Evolutionary conservation across 495 filamentous ascomycete genomes (phyloP).

Genomic region (Xylaria grammica): DNA sequence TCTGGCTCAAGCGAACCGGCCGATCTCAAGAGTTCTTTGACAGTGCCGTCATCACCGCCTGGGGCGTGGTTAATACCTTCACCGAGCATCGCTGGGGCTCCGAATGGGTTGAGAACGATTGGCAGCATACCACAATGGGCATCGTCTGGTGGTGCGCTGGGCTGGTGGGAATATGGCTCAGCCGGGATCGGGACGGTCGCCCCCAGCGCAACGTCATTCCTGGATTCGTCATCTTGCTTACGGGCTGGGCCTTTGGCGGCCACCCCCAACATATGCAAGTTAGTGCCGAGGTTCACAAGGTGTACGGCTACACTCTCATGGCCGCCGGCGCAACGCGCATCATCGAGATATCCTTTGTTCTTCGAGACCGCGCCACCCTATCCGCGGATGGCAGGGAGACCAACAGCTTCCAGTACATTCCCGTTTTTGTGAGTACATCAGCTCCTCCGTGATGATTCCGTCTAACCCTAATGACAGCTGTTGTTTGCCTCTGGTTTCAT

Average conservation of each 20-base stretch:
- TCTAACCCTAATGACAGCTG: conserved; percentile 58
- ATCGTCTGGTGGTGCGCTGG: conserved; percentile 97
- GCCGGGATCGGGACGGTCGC: conserved; percentile 76
- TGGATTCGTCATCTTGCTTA: conserved; percentile 85
- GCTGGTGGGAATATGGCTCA: conserved; percentile 89
- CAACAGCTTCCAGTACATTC: conserved; percentile 91
- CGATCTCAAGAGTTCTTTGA: conserved; percentile 98
- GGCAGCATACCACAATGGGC: conserved; percentile 97
- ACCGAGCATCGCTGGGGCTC: conserved; percentile 95
- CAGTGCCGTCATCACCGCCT: conserved; percentile 84
- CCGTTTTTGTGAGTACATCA: conserved; percentile 76
- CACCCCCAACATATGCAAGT: conserved; percentile 84
- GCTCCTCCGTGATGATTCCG: not conserved
- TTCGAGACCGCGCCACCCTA: conserved; percentile 69
- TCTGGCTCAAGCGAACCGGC: conserved; percentile 82
- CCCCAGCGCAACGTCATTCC: conserved; percentile 94
- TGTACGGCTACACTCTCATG: conserved; percentile 97
- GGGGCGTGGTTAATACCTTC: conserved; percentile 98
- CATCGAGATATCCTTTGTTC: conserved; percentile 88
- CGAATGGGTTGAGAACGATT: conserved; percentile 90
- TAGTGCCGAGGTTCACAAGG: conserved; percentile 86
- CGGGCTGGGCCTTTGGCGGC: conserved; percentile 92
- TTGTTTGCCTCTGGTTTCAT: conserved; percentile 93
- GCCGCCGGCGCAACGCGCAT: conserved; percentile 81
- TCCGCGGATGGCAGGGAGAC: conserved; percentile 61